phyloP scores from a whole-genome alignment of 805 yeast genomes.

The Schwanniomyces polymorphus region DNA sequence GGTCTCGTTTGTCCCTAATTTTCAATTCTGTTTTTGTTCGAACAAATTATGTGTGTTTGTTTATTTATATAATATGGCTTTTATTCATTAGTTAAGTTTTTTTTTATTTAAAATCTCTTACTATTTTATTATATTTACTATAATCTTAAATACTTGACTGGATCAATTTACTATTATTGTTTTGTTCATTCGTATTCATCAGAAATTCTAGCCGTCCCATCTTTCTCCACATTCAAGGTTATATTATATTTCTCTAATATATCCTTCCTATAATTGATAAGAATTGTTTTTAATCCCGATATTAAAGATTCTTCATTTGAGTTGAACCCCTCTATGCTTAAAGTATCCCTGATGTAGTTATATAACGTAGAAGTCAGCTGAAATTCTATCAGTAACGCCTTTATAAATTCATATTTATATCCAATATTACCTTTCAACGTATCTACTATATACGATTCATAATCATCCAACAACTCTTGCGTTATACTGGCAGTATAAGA shows the following conservation, averaged over 20 bases:
- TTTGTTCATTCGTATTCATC: not conserved
- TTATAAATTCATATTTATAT: slow-evolving; percentile 6
- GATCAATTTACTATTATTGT: not conserved
- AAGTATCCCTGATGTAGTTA: not conserved
- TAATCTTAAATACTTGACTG: not conserved
- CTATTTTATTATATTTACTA: not conserved
- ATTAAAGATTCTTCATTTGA: not conserved
- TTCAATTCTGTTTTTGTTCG: not conserved
- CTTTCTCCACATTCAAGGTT: not conserved
- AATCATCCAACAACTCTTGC: slow-evolving; percentile 28
- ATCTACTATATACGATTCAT: not conserved
- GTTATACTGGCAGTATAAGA: slow-evolving; percentile 1
- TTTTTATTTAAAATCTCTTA: not conserved
- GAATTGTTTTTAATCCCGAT: not conserved
- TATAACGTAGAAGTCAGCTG: not conserved
- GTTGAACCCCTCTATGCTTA: not conserved
- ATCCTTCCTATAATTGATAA: slow-evolving; percentile 1
- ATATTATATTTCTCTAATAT: slow-evolving; percentile 2
- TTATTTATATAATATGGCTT: not conserved
- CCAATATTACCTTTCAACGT: slow-evolving; percentile 1
- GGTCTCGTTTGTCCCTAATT: not conserved
- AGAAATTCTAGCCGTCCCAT: not conserved
- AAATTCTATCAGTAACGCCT: slow-evolving; percentile 6
- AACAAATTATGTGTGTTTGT: not conserved
- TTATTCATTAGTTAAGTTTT: not conserved